Evolutionary conservation across 192 early-diverging fungal species (phyloP), one percentile per base, ranked within the genome.

Genomic region (Backusella macrospora): DNA sequence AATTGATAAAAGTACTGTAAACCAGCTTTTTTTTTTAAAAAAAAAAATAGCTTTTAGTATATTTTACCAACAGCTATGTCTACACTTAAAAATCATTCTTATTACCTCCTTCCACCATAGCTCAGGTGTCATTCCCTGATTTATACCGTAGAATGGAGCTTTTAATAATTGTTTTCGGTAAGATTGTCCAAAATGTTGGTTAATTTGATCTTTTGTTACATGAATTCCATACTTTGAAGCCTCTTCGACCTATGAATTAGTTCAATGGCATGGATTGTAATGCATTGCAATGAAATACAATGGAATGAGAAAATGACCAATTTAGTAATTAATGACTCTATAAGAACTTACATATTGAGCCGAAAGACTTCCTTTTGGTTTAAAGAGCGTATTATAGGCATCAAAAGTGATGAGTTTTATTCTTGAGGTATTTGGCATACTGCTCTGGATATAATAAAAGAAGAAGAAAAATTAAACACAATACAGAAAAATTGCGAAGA

Each of bases 341-440:
- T 34, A 34, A 34, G 2, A 4, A 43, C 42, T 65, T 46, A 85
- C 84, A 68, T 85, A 85, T 76, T 81, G 80, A 21, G 72, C 79
- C 39, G 77, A 78, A 21, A 79, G 65, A 23, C 82, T 76, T 29
- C 81, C 81, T 76, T 46, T 68, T 29, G 89, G 89, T 49, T 77
- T 85, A 71, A 87, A 91, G 21, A 90, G 72, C 2, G 89, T 91
- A 43, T 89, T 81, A 52, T 83, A 91, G 43, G 88, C 84, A 68
- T 91, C 89, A 65, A 91, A 91, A 18, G 89, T 91, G 26, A 91
- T 82, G n/a, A 91, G 71, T 38, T 73, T 47, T 34, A 79, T 79
- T 62, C 65, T 70, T 5, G 73, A 63, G 26, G 73, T 62, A n/a
- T 68, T 67, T 42, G 43, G 39, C 39, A 39, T 38, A 8, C 16